Conservation (phyloP, 2,329 filamentous ascomycete species). For the Monosporascus sp. region DNA sequence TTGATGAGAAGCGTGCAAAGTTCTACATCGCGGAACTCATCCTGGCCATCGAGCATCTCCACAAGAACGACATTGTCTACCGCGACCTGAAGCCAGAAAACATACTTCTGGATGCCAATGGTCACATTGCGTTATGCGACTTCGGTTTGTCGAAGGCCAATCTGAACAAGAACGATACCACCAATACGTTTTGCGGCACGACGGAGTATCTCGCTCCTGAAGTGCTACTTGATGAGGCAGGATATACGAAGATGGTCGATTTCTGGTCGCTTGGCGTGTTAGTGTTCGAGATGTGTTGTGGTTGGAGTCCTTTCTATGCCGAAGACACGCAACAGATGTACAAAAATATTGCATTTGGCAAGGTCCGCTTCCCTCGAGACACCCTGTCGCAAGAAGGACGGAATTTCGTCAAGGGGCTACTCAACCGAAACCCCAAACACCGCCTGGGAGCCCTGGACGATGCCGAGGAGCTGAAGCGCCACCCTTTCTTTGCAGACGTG, state of each 20-base stretch:
- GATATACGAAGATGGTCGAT: slow-evolving; percentile 99
- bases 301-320: slow-evolving; percentile 98
- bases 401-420: slow-evolving; percentile 95
- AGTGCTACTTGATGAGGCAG: slow-evolving; percentile 89
- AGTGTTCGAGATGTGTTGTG: slow-evolving; percentile 99
- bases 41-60: slow-evolving; percentile 86
- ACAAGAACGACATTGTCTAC: slow-evolving; percentile 97
- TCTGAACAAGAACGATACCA: slow-evolving; percentile 92
- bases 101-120: slow-evolving; percentile 92
- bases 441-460: slow-evolving; percentile 86
- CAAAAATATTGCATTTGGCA: slow-evolving; percentile 99
- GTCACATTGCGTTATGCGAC: slow-evolving; percentile 95
- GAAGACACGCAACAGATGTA: slow-evolving; percentile 99
- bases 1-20: slow-evolving; percentile 90
- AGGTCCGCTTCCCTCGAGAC: slow-evolving; percentile 92
- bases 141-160: slow-evolving; percentile 98
- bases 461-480: slow-evolving; percentile 87
- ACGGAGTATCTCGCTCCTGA: slow-evolving; percentile 97
- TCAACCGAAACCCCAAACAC: slow-evolving; percentile 96
- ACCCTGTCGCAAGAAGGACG: slow-evolving; percentile 90
- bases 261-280: slow-evolving; percentile 98
- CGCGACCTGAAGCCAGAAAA: slow-evolving; percentile 97
- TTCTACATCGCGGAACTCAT: slow-evolving; percentile 99
- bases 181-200: slow-evolving; percentile 97
- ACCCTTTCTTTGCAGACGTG: slow-evolving; percentile 90